Base-by-base conservation (phyloP, 495 filamentous ascomycete species). In the Sordaria brevicollis region DNA sequence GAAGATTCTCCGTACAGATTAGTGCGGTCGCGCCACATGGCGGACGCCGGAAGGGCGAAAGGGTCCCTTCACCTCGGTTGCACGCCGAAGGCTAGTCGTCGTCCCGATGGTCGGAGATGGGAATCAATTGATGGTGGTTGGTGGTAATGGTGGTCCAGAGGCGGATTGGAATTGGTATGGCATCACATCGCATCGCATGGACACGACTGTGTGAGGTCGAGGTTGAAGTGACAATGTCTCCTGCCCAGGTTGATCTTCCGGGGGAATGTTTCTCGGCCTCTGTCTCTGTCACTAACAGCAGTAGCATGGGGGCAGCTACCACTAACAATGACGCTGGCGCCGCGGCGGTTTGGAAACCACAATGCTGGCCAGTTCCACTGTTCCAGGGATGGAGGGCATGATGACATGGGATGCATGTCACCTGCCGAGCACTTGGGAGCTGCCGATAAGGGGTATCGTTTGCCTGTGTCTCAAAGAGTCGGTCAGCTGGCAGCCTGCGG, bases 11-110 rank as follows among this genome's bases (percentile, higher is more conserved):
- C 49, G 71, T 87, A 97, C 94, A 99, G 90, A 79, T 98, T 99
- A 66, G 96, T 99, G 82, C 95, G 89, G 86, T 99, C 95, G 83
- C 95, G 93, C 92, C 92, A 97, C 91, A 96, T 94, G 76, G 84
- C 89, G 87, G 84, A 83, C 82, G 80, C 82, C 72, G 76, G 75
- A 79, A 78, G 78, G 78, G 78, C 79, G 67, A 71, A 71, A 68
- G 38, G 69, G 70, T 79, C 81, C 79, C 77, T 74, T 81, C 80
- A 79, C 71, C 68, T 76, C 70, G 75, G 37, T 72, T 37, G 21
- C 25, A 21, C 25, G 49, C 25, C 49, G 49, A 62, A 62, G 49
- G 49, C 49, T 62, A 62, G 49, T 62, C 49, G 49, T 62, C 49
- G 49, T 62, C 49, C 29, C 49, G 49, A n/a, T n/a, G n/a, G 49